Evolutionary conservation across 2,329 filamentous ascomycete genomes (phyloP).

Genomic region (Penicillium occitanis): DNA sequence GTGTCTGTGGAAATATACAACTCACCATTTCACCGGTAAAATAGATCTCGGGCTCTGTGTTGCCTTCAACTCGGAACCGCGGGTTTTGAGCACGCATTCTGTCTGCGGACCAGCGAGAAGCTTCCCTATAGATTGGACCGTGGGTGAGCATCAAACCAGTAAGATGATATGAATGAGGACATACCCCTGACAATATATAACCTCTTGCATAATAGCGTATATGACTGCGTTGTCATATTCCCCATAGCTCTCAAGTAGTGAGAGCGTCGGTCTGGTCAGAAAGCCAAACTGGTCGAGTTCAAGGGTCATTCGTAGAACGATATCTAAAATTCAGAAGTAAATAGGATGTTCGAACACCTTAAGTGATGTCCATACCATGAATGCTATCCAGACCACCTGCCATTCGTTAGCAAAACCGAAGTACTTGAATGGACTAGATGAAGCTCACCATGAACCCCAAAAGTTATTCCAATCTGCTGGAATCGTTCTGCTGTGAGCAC

Average conservation of each 20-base stretch:
- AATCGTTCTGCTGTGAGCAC: slow-evolving; percentile 71
- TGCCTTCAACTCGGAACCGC: slow-evolving; percentile 48
- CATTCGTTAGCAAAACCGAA: neutral
- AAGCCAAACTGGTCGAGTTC: slow-evolving; percentile 77
- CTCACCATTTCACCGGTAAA: slow-evolving; percentile 85
- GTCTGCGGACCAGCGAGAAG: slow-evolving; percentile 73
- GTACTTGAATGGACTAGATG: neutral
- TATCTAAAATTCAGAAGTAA: slow-evolving; percentile 42
- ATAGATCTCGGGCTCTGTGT: slow-evolving; percentile 57
- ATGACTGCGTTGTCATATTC: slow-evolving; percentile 75
- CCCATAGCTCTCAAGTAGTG: slow-evolving; percentile 64
- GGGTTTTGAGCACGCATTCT: slow-evolving; percentile 36
- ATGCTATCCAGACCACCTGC: slow-evolving; percentile 67
- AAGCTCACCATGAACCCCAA: slow-evolving; percentile 68
- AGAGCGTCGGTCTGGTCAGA: slow-evolving; percentile 69
- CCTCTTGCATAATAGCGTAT: slow-evolving; percentile 84
- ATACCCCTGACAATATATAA: slow-evolving; percentile 75
- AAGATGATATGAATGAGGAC: slow-evolving; percentile 13
- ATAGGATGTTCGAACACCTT: neutral
- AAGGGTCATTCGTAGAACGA: slow-evolving; percentile 67
- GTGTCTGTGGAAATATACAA: neutral
- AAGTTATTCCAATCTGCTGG: slow-evolving; percentile 71
- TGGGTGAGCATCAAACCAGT: neutral
- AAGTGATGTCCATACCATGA: slow-evolving; percentile 53
- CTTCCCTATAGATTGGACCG: slow-evolving; percentile 35